Percentiles rank a stretch among this genome's conserved stretches.
Conservation (phyloP, 768 basidiomycete species). For the Piloderma croceum region DNA sequence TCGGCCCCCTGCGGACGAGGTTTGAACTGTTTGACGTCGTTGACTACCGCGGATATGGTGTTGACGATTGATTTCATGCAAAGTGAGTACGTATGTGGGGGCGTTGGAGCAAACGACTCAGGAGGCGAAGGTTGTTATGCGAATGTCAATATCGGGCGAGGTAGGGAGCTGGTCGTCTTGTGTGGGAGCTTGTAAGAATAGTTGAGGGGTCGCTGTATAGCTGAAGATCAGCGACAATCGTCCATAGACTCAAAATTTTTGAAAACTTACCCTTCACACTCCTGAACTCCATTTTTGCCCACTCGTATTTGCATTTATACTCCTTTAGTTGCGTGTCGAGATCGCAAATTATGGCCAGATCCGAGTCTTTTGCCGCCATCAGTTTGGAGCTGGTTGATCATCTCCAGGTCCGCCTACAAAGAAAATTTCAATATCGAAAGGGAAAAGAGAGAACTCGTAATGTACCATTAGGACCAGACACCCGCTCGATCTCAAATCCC, state of each 20-base stretch:
- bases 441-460: conserved; percentile 14
- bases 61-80: conserved; percentile 87
- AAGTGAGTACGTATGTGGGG: conserved; percentile 82
- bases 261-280: too few relatives aligned
- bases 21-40: conserved; percentile 81
- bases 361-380: conserved; percentile 80
- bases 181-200: conserved; percentile 78
- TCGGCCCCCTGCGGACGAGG: conserved; percentile 50
- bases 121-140: conserved; percentile 81
- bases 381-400: conserved; percentile 77
- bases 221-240: too few relatives aligned
- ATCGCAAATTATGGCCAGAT: conserved; percentile 68
- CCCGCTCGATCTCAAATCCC: conserved; percentile 65
- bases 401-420: conserved; percentile 53
- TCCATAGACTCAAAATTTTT: conserved; percentile 4
- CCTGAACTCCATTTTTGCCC: conserved; percentile 90
- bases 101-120: conserved; percentile 81
- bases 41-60: conserved; percentile 78
- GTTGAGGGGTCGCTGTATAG: conserved; percentile 83
- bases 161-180: conserved; percentile 87
- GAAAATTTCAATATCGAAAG: neutral
- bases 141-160: conserved; percentile 79
- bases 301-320: conserved; percentile 92
- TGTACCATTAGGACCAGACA: too few relatives aligned
- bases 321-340: conserved; percentile 80